A percentile compares a stretch with the other conserved stretches of the same genome.
phyloP scores from a whole-genome alignment of 2,329 filamentous ascomycete genomes.

The Tolypocladium nubicola region DNA sequence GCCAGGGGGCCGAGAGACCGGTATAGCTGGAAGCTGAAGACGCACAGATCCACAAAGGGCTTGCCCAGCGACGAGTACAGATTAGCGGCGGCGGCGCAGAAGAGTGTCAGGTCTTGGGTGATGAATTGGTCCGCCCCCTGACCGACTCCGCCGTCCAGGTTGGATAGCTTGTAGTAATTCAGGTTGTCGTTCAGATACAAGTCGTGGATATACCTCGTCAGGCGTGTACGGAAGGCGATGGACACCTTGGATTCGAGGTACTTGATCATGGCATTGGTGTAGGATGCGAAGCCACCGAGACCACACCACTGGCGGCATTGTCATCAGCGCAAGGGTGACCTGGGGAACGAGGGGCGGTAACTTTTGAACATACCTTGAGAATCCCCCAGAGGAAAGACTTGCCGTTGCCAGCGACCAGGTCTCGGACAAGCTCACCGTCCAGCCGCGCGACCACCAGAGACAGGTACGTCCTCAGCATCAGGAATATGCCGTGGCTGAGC shows the following conservation, averaged over 20 bases:
- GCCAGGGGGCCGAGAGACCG: conserved; percentile 82
- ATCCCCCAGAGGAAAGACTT: conserved; percentile 82
- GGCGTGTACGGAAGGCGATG: conserved; percentile 88
- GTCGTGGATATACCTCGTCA: conserved; percentile 95
- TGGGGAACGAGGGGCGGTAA: neutral
- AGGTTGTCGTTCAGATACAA: conserved; percentile 89
- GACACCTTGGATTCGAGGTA: conserved; percentile 96
- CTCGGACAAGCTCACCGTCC: conserved; percentile 91
- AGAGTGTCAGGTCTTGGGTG: conserved; percentile 90
- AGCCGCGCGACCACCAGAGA: conserved; percentile 86
- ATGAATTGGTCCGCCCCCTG: conserved; percentile 95
- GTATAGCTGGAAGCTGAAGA: conserved; percentile 97
- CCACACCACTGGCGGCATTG: conserved; percentile 63
- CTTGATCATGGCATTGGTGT: conserved; percentile 99
- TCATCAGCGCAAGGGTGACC: neutral
- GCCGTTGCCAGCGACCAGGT: conserved; percentile 90
- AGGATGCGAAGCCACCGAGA: conserved; percentile 84
- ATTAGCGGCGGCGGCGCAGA: conserved; percentile 85
- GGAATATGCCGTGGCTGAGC: conserved; percentile 77
- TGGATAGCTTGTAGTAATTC: conserved; percentile 92
- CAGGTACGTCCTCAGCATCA: conserved; percentile 87
- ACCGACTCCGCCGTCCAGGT: conserved; percentile 85
- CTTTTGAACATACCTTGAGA: conserved; percentile 47
- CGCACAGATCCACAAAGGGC: conserved; percentile 89
- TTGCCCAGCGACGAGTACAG: conserved; percentile 97